Percentiles rank a stretch among this genome's conserved stretches.
Conservation (phyloP, 2,329 filamentous ascomycete genomes). For the Aureobasidium musti region DNA sequence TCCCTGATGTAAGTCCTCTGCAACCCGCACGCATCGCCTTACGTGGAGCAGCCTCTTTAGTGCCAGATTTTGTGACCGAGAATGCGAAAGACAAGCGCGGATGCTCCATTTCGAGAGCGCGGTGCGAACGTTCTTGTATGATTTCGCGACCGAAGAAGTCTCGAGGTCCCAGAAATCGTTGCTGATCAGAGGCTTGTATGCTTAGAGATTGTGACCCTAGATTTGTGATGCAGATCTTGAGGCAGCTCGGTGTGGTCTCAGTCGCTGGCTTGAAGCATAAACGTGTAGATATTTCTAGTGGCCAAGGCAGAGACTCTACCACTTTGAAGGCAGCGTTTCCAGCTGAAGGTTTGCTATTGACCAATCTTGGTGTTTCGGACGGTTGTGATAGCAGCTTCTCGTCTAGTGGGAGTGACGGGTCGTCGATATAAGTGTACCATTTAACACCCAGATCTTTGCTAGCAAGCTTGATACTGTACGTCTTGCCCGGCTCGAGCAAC, state of each 20-base stretch:
- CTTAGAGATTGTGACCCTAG: neutral
- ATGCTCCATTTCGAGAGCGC: neutral
- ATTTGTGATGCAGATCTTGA: neutral
- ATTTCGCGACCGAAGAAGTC: neutral
- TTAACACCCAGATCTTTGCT: neutral
- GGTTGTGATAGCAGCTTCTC: neutral
- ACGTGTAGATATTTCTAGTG: neutral
- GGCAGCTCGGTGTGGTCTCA: neutral
- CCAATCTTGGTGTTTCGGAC: neutral
- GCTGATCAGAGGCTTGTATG: neutral
- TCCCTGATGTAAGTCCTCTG: neutral
- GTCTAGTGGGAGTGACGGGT: neutral
- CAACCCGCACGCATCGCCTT: no score
- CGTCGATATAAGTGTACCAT: neutral
- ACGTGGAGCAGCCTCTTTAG: no score
- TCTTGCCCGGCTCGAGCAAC: neutral
- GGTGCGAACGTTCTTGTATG: neutral
- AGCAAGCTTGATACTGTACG: neutral
- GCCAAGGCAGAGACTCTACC: neutral
- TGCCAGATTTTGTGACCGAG: neutral
- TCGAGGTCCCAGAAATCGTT: neutral
- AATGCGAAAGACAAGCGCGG: neutral
- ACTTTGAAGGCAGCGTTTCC: neutral
- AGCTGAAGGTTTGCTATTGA: conserved; percentile 6
- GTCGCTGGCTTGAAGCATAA: neutral